Conservation (phyloP, 345 rosid species). For the Carallia brachiata region DNA sequence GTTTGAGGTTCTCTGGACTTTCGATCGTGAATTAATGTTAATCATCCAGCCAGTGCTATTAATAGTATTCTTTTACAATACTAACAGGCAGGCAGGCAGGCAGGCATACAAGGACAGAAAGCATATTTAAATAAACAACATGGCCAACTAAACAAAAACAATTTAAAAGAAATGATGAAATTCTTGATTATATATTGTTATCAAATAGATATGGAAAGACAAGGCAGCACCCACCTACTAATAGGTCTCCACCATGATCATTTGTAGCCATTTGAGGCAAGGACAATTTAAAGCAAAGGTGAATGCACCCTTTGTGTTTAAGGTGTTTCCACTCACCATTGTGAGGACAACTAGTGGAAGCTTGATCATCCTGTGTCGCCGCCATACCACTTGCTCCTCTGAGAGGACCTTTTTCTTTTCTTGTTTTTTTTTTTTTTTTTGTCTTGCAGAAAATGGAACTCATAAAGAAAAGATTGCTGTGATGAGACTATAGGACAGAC, state of each 20-base stretch:
- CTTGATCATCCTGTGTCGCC: slow-evolving; percentile 1
- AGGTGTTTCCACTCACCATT: slow-evolving; percentile 13
- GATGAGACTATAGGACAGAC: background rate
- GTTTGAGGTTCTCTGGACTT: background rate
- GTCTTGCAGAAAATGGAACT: background rate
- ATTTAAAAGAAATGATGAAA: background rate
- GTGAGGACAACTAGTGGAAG: slow-evolving; percentile 10
- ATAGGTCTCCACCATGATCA: background rate
- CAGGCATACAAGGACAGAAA: background rate
- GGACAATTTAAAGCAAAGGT: slow-evolving; percentile 5
- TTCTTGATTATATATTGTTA: background rate
- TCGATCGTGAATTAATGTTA: background rate
- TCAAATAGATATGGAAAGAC: background rate
- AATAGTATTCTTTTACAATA: background rate
- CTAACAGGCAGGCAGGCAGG: too few relatives aligned
- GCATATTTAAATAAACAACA: background rate
- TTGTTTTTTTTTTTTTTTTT: background rate
- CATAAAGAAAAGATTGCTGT: background rate
- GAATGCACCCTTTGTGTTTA: background rate
- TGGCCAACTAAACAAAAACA: background rate
- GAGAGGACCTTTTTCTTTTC: background rate
- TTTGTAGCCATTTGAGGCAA: background rate
- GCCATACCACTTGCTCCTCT: background rate
- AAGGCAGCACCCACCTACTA: background rate
- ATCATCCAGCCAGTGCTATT: background rate